Base-by-base conservation (phyloP, 805 yeast species). In the Saccharomyces mikatae region DNA sequence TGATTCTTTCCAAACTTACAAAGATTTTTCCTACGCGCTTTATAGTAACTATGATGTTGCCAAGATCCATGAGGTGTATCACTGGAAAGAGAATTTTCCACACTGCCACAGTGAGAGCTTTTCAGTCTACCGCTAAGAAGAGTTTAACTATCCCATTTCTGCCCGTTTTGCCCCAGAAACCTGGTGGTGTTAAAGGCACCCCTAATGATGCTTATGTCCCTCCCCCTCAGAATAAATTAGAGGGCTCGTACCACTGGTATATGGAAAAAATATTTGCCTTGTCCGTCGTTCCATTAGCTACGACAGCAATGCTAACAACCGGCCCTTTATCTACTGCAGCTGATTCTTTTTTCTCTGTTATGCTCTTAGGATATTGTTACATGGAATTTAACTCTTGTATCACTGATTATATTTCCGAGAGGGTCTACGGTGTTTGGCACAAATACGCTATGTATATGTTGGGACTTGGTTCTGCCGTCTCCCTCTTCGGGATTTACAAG, bases 241-340 rank as follows among this genome's bases (percentile, higher is more conserved):
- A 89, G 65, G 97, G 98, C 49, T 87, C 95, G 26, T 79, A 82
- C 69, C 98, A 91, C 76, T 92, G 99, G 99, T 76, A 87, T n/a
- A 83, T 84, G 63, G 99, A 92, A 76, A 81, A 88, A 62, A 64
- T 81, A 4, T 73, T 89, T 36, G 78, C 95, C 3, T 69, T 85
- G 17, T 81, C 84, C 10, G 74, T 91, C 69, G 78, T 89, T 26
- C 99, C 99, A 31, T 74, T 92, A 57, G 77, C 83, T 29, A 78
- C 85, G 44, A 74, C 84, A 24, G 96, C 98, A 24, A 80, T 90
- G 60, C 79, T 86, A 41, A 78, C 86, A 49, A 58, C 65, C 13
- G 97, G 96, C 29, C 80, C 85, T 14, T 71, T 81, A 58, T 76
- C 84, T 4, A 86, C 96, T 11, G 74, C 84, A 24, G 67, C 83